Evolutionary conservation across 441 rosid genomes (phyloP), one percentile per base, ranked within the genome.

Genomic region (Croton laevigatus): DNA sequence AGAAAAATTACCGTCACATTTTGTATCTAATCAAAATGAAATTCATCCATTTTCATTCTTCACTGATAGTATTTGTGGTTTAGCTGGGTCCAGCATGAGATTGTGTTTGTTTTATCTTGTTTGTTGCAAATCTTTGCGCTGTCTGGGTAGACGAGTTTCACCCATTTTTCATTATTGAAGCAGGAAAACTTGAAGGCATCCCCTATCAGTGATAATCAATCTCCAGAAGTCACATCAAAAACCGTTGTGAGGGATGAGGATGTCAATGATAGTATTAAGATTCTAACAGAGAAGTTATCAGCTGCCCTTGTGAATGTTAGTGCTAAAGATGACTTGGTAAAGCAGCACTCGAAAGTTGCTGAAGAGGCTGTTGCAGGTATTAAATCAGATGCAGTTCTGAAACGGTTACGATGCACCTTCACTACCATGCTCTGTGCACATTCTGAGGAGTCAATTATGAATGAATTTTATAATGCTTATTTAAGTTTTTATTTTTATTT

Each of bases 291-390:
- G 76, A 94, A 81, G 68, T 83, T 94, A 64, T 88, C 97, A 27
- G 97, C 96, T 74, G 98, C 97, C 76, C 85, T 88, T 55, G 90
- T 89, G 72, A 89, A 88, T 69, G 87, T 91, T 49, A 87, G 89
- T 75, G 96, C 94, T 66, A 94, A 94, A 79, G 98, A 94, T 76
- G 94, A 89, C 74, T 67, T 91, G 72, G 97, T 90, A 71, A 94
- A 90, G 76, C 97, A 94, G 79, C 98, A 94, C 70, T 85, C 84
- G 27, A 94, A 88, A 84, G 97, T 94, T 65, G 97, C 98, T 0
- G 98, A 91, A 82, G 98, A 94, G 89, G 98, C 98, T 71, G 91
- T 94, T 59, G 92, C 97, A 76, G 98, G 98, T 94, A 84, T 62
- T 32, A 38, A 52, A 6, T 64, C 36, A 13, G 14, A 22, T 59